Base-by-base conservation (phyloP, 805 yeast species). In the Tetrapisispora pingtungensis region DNA sequence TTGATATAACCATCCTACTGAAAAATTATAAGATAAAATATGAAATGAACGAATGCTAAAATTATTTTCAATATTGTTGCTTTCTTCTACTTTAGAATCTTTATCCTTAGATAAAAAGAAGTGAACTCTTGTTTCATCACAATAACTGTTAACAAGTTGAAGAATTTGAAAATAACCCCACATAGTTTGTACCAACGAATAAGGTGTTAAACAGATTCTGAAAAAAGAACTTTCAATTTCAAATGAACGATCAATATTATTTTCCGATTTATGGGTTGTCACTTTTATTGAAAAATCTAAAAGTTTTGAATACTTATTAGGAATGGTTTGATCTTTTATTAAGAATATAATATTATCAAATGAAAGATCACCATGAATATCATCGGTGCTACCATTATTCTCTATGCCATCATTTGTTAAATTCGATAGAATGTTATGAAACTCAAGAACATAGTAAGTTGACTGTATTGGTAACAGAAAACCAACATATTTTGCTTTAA, bases 1-100 rank as follows among this genome's bases (percentile, higher is more conserved):
- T n/a, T 74, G 79, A 56, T 82, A 83, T 4, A 83, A 58, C 88
- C 95, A 86, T 0, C 96, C 95, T 30, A 83, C 47, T 49, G 94
- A 83, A 47, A 84, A 69, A 49, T 81, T 75, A 51, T 79, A 74
- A 0, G 86, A 75, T 6, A 79, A 58, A 20, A 82, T 68, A 40
- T 77, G 82, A 27, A 82, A 64, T 0, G 85, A 69, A 39, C 70
- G 72, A 48, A 71, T 67, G n/a, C 61, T 61, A 40, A 53, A 28
- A 2, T 53, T 43, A 2, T 33, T 31, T 10, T 52, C 56, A 20
- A 14, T 30, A 4, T 24, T 4, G 7, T 17, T 15, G 8, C 19
- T 18, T 8, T 13, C 19, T 14, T 18, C n/a, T 13, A 7, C 18
- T 14, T 40, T 20, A 4, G 13, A 3, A 17, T 28, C 33, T 17